These are phyloP conservation scores for Cyclotella kingstonii DNA, from an alignment of 108 stramenopile genomes.

Conservation along the genomic window DNA sequence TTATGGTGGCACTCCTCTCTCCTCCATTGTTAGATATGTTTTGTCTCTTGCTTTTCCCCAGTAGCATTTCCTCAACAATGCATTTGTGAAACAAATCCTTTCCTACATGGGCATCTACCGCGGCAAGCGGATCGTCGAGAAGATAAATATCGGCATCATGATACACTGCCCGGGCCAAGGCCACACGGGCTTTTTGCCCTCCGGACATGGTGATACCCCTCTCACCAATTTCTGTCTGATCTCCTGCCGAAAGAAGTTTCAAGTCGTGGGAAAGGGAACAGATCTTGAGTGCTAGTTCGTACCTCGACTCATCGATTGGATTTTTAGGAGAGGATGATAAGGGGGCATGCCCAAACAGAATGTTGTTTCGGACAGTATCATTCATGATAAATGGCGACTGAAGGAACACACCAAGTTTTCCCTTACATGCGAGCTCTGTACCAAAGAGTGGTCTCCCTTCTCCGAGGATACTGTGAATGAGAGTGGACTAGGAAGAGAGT, in stretches of 20 bases:
- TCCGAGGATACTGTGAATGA: conserved; percentile 89
- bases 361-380: conserved; percentile 87
- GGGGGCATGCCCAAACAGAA: conserved; percentile 54
- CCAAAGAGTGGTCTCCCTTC: conserved; percentile 70
- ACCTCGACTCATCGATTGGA: conserved; percentile 66
- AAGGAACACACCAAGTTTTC: conserved; percentile 63
- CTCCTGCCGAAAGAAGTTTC: conserved; percentile 75
- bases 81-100: conserved; percentile 86
- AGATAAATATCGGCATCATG: conserved; percentile 82
- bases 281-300: conserved; percentile 67
- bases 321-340: not conserved
- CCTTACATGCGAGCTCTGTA: conserved; percentile 51
- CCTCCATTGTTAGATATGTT: not conserved
- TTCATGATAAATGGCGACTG: conserved; percentile 96
- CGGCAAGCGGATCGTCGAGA: conserved; percentile 92
- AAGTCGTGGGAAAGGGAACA: conserved; percentile 89
- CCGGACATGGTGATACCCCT: conserved; percentile 55
- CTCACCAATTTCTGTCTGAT: conserved; percentile 72
- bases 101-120: conserved; percentile 95
- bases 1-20: conserved; percentile 53
- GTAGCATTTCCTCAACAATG: conserved; percentile 74
- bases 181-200: conserved; percentile 96
- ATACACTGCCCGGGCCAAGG: conserved; percentile 94
- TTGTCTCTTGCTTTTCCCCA: conserved; percentile 32
- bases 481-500: too few relatives aligned